Evolutionary conservation across 768 basidiomycete species (phyloP).

Genomic region (Mycena rosella): DNA sequence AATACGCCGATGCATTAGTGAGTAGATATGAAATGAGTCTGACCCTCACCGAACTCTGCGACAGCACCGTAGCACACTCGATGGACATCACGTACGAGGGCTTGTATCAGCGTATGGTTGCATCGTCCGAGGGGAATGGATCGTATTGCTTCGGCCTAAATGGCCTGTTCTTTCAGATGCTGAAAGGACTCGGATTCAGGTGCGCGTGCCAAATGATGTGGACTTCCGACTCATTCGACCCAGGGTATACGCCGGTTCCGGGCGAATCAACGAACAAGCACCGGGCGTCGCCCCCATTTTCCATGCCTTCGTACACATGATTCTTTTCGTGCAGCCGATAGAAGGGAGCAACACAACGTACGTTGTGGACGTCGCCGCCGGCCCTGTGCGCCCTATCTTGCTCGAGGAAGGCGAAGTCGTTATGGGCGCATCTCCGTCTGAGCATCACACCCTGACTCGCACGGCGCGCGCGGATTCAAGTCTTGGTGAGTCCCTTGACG

Average conservation of each 20-base stretch:
- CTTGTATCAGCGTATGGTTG: slow-evolving; percentile 26
- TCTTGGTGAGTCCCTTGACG: slow-evolving; percentile 25
- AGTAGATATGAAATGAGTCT: background rate
- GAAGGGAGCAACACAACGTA: slow-evolving; percentile 38
- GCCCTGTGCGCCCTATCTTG: slow-evolving; percentile 36
- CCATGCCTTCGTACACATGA: slow-evolving; percentile 38
- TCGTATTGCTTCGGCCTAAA: slow-evolving; percentile 36
- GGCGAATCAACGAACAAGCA: slow-evolving; percentile 35
- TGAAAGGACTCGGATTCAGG: slow-evolving; percentile 31
- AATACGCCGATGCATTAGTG: slow-evolving; percentile 37
- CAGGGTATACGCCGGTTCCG: slow-evolving; percentile 36
- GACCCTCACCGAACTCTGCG: background rate
- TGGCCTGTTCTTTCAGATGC: slow-evolving; percentile 32
- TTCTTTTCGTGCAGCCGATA: slow-evolving; percentile 40
- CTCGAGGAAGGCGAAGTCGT: slow-evolving; percentile 33
- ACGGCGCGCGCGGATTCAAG: slow-evolving; percentile 34
- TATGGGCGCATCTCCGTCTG: slow-evolving; percentile 35
- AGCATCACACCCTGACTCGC: slow-evolving; percentile 32
- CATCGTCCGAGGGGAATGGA: slow-evolving; percentile 7
- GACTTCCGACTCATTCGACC: background rate
- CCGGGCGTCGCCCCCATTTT: slow-evolving; percentile 23
- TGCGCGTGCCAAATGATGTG: background rate
- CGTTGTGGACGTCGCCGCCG: slow-evolving; percentile 36
- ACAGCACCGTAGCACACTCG: slow-evolving; percentile 25
- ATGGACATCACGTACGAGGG: slow-evolving; percentile 33